Conservation (phyloP, 2,329 filamentous ascomycete genomes). For the Cryphonectria nitschkei region DNA sequence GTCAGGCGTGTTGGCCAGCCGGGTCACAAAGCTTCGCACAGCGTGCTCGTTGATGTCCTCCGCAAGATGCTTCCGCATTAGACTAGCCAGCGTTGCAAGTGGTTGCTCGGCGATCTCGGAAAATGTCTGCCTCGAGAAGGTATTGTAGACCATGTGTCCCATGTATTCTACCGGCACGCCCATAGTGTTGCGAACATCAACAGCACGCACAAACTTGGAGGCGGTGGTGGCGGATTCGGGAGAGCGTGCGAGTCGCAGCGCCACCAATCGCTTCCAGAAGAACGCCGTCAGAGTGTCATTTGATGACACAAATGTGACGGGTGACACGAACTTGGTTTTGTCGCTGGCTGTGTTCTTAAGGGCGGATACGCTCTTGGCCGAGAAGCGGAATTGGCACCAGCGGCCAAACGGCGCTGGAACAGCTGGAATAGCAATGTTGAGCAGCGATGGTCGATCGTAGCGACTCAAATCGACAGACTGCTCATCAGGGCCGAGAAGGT, state of each 20-base stretch:
- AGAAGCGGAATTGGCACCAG: constrained; percentile 5
- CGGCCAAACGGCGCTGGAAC: not conserved
- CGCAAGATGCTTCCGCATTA: not conserved
- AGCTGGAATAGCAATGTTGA: constrained; percentile 2
- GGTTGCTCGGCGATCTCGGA: constrained; percentile 18
- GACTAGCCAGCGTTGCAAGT: not conserved
- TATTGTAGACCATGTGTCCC: constrained; percentile 36
- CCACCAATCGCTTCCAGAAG: constrained; percentile 39
- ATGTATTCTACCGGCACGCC: constrained; percentile 36
- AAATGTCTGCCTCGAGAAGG: constrained; percentile 31
- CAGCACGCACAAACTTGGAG: constrained; percentile 36
- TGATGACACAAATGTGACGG: constrained; percentile 34
- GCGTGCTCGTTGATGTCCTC: not conserved
- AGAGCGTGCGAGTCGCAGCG: constrained; percentile 31
- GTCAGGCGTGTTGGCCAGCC: not conserved
- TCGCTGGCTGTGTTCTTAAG: not conserved
- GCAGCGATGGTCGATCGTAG: constrained; percentile 2
- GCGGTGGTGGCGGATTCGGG: constrained; percentile 26
- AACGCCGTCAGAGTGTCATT: constrained; percentile 41
- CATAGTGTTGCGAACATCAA: constrained; percentile 35
- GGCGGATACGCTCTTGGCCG: not conserved
- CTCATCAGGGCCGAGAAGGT: constrained; percentile 18
- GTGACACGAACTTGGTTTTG: constrained; percentile 23
- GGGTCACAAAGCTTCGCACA: constrained; percentile 2
- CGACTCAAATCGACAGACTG: not conserved